Conservation (phyloP, 2,329 filamentous ascomycete genomes). For the Alternaria burnsii region DNA sequence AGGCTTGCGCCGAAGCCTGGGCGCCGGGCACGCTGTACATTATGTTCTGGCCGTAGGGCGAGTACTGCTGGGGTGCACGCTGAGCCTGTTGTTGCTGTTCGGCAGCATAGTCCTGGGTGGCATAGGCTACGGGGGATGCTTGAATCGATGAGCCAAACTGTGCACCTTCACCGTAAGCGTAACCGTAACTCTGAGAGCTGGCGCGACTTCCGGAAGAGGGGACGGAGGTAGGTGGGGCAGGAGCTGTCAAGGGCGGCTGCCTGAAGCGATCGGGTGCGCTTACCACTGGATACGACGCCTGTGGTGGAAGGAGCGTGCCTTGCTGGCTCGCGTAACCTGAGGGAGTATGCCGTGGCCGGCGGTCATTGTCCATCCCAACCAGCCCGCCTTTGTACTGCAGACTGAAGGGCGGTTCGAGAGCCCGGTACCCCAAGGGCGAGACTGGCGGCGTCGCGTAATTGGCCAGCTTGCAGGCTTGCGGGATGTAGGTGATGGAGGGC, state of each 20-base stretch:
- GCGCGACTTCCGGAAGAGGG: slow-evolving; percentile 51
- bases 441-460: slow-evolving; percentile 68
- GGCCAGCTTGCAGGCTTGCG: slow-evolving; percentile 68
- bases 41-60: slow-evolving; percentile 69
- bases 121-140: slow-evolving; percentile 66
- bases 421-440: slow-evolving; percentile 71
- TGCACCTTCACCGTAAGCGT: slow-evolving; percentile 64
- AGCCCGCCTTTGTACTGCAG: slow-evolving; percentile 62
- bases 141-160: slow-evolving; percentile 64
- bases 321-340: slow-evolving; percentile 66
- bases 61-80: slow-evolving; percentile 60
- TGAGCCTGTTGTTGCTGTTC: slow-evolving; percentile 64
- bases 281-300: slow-evolving; percentile 55
- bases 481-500: slow-evolving; percentile 16
- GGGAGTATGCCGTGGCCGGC: slow-evolving; percentile 76
- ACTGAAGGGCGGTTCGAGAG: slow-evolving; percentile 65
- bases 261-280: slow-evolving; percentile 59
- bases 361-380: slow-evolving; percentile 79
- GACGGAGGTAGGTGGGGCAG: slow-evolving; percentile 53
- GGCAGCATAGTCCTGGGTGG: slow-evolving; percentile 68
- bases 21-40: slow-evolving; percentile 75
- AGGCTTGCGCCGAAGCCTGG: slow-evolving; percentile 55
- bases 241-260: slow-evolving; percentile 55
- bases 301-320: slow-evolving; percentile 57
- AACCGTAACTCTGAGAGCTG: slow-evolving; percentile 56